phyloP scores from a whole-genome alignment of 2,329 filamentous ascomycete genomes.

The Penicillium sp. region DNA sequence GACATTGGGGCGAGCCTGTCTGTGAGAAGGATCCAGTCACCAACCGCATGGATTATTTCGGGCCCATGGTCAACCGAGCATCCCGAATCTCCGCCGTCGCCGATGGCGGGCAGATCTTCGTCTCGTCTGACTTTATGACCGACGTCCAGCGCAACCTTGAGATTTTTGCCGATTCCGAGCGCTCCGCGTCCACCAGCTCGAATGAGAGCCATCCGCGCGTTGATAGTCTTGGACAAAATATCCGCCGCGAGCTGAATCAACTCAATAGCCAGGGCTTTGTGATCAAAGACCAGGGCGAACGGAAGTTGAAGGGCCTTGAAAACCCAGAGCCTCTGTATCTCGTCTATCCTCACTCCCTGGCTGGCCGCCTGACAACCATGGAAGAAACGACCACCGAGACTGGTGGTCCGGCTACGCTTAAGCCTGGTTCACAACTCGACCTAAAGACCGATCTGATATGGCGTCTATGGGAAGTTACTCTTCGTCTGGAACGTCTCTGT shows the following conservation, averaged over 20 bases:
- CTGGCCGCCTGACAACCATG: slow-evolving; percentile 56
- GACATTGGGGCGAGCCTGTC: slow-evolving; percentile 90
- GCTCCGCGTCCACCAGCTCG: slow-evolving; percentile 60
- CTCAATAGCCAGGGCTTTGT: slow-evolving; percentile 90
- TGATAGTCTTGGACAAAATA: slow-evolving; percentile 67
- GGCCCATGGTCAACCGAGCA: slow-evolving; percentile 97
- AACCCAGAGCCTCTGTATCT: slow-evolving; percentile 95
- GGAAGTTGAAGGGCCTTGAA: slow-evolving; percentile 92
- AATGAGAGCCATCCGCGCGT: slow-evolving; percentile 68
- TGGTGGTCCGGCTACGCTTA: slow-evolving; percentile 48
- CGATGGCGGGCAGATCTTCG: slow-evolving; percentile 93
- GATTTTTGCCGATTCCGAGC: slow-evolving; percentile 79
- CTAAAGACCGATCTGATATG: slow-evolving; percentile 83
- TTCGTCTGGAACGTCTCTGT: slow-evolving; percentile 90
- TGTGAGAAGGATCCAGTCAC: slow-evolving; percentile 95
- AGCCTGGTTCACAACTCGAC: slow-evolving; percentile 60
- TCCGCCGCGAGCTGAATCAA: slow-evolving; percentile 79
- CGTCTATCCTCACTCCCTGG: slow-evolving; percentile 84
- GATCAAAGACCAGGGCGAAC: slow-evolving; percentile 92
- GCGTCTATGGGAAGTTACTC: slow-evolving; percentile 80
- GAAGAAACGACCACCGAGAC: slow-evolving; percentile 47
- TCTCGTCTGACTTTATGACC: slow-evolving; percentile 93
- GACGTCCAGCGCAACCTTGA: slow-evolving; percentile 90
- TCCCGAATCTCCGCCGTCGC: slow-evolving; percentile 90
- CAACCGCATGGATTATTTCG: slow-evolving; percentile 98